Evolutionary conservation across 257 asterid species (phyloP).

Genomic region (Gentiana straminea): DNA sequence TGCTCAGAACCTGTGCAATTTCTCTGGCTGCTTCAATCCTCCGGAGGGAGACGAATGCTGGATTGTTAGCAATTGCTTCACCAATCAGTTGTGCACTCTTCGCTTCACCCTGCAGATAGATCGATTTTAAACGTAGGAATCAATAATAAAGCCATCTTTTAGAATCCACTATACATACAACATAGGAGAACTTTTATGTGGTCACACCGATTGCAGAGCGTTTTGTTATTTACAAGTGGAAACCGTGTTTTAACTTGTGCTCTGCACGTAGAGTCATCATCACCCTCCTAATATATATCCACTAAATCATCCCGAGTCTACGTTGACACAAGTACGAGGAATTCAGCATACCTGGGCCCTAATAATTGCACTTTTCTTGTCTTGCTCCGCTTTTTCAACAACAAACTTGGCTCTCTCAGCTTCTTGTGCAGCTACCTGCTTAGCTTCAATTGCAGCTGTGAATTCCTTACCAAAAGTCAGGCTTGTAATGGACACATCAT

Average conservation of each 20-base stretch:
- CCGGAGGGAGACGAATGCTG: conserved; percentile 83
- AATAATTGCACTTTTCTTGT: conserved; percentile 76
- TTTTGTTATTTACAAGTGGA: no score
- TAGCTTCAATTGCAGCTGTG: conserved; percentile 95
- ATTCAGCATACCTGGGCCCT: conserved; percentile 64
- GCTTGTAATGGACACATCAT: conserved; percentile 81
- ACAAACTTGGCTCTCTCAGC: conserved; percentile 95
- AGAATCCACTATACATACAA: no score
- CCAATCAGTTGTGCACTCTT: conserved; percentile 94
- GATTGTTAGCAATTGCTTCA: conserved; percentile 77
- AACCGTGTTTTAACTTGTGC: no score
- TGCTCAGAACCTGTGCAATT: conserved; percentile 51
- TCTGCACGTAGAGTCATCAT: no score
- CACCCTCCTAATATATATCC: no score
- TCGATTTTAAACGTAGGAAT: no score
- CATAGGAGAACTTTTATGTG: no score
- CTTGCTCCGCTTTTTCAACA: conserved; percentile 93
- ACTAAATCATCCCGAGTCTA: no score
- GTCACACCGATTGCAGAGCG: no score
- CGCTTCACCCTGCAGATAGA: conserved; percentile 72
- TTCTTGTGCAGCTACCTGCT: conserved; percentile 93
- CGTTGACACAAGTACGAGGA: not conserved
- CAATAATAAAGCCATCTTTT: no score
- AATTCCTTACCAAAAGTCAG: conserved; percentile 83
- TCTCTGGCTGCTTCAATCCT: conserved; percentile 88